A percentile compares a stretch with the other conserved stretches of the same genome.
These are phyloP conservation scores for Microthyrium microscopicum DNA, from an alignment of 2,329 filamentous ascomycete species.

Conservation along the genomic window DNA sequence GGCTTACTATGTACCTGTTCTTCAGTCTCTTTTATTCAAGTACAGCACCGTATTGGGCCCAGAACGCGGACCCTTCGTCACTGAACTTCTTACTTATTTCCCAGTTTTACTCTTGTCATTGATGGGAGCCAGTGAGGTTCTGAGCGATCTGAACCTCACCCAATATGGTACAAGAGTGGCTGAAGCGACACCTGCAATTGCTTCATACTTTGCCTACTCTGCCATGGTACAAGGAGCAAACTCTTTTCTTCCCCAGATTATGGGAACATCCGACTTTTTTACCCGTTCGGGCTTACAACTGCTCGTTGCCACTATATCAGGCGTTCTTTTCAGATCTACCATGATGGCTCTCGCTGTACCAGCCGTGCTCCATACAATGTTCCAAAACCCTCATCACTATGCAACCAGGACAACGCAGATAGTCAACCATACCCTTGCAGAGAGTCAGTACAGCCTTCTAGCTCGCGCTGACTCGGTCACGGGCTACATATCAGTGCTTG, in stretches of 20 bases:
- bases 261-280: slow-evolving; percentile 47
- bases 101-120: slow-evolving; percentile 24
- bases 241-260: slow-evolving; percentile 27
- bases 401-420: slow-evolving; percentile 40
- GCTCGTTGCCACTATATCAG: slow-evolving; percentile 46
- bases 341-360: slow-evolving; percentile 51
- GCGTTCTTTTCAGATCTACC: slow-evolving; percentile 50
- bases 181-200: slow-evolving; percentile 48
- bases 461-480: slow-evolving; percentile 75
- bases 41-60: slow-evolving; percentile 51
- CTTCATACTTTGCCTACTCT: slow-evolving; percentile 49
- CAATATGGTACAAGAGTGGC: slow-evolving; percentile 38
- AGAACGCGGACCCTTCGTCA: slow-evolving; percentile 55
- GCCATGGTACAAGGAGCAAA: slow-evolving; percentile 25
- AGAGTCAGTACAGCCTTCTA: slow-evolving; percentile 56
- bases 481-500: slow-evolving; percentile 81
- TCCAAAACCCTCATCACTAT: slow-evolving; percentile 59
- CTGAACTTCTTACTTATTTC: slow-evolving; percentile 56
- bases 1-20: slow-evolving; percentile 55
- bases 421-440: slow-evolving; percentile 49
- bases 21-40: slow-evolving; percentile 56
- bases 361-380: slow-evolving; percentile 52
- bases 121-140: slow-evolving; percentile 28
- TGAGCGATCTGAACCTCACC: slow-evolving; percentile 45
- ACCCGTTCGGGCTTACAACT: slow-evolving; percentile 60